phyloP scores from a whole-genome alignment of 2,329 filamentous ascomycete species.

The Trichophyton schoenleinii region DNA sequence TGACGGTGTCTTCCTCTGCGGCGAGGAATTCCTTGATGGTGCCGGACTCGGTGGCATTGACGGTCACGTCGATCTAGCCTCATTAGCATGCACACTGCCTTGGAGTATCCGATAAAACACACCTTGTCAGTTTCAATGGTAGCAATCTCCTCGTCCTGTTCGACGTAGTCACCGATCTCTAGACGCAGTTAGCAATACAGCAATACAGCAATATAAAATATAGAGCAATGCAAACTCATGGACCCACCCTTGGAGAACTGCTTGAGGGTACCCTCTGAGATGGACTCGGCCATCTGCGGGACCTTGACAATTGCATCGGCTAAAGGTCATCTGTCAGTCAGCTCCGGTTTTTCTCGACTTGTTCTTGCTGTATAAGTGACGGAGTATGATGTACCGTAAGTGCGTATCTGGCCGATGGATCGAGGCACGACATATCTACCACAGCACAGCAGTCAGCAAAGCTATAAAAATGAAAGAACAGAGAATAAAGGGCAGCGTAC shows the following conservation, averaged over 20 bases:
- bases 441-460: not conserved
- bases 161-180: slow-evolving; percentile 84
- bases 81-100: not conserved
- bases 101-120: slow-evolving; percentile 10
- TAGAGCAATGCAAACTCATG: not conserved
- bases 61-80: slow-evolving; percentile 78
- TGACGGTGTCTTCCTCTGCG: slow-evolving; percentile 89
- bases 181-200: not conserved
- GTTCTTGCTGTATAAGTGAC: too few relatives aligned
- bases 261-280: slow-evolving; percentile 92
- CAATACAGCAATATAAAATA: not conserved
- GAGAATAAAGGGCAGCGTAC: not conserved
- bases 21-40: slow-evolving; percentile 85
- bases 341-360: not conserved
- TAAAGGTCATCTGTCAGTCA: slow-evolving; percentile 12
- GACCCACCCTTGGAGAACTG: slow-evolving; percentile 70
- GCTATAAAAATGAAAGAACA: not conserved
- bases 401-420: slow-evolving; percentile 7
- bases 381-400: slow-evolving; percentile 7
- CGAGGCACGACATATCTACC: not conserved
- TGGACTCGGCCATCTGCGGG: slow-evolving; percentile 96
- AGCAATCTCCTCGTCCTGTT: slow-evolving; percentile 93
- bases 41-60: slow-evolving; percentile 85
- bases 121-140: slow-evolving; percentile 99
- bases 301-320: slow-evolving; percentile 86